Conservation (phyloP, 2,329 filamentous ascomycete species). For the Dactylellina parvicollis region DNA sequence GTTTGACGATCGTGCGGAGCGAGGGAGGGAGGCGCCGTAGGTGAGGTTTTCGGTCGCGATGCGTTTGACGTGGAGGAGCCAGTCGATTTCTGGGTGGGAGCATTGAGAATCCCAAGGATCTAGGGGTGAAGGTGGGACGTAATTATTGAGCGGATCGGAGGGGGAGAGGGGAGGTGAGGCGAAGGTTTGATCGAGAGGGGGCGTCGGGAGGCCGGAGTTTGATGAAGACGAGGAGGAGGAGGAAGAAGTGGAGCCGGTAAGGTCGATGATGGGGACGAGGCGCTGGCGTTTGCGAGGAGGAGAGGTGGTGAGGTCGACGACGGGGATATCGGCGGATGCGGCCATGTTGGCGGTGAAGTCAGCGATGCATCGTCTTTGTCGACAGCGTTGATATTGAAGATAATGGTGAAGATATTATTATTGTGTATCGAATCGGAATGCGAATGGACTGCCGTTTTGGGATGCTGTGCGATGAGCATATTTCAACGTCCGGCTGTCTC, state of each 20-base stretch:
- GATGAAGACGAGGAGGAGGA: conserved; percentile 2
- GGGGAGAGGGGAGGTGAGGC: neutral
- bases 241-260: neutral
- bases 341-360: neutral
- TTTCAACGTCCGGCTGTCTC: conserved; percentile 29
- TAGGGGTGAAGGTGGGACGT: neutral
- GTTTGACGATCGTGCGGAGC: neutral
- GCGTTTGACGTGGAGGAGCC: conserved; percentile 23
- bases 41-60: neutral
- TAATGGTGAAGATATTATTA: no score
- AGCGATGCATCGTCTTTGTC: no score
- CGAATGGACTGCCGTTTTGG: neutral
- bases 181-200: neutral
- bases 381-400: no score
- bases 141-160: conserved; percentile 11
- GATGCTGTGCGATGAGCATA: conserved; percentile 15
- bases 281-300: neutral
- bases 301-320: conserved; percentile 14
- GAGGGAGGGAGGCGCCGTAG: neutral
- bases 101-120: neutral
- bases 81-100: conserved; percentile 20
- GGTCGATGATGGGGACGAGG: conserved; percentile 7
- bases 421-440: no score
- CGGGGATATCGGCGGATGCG: neutral
- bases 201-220: neutral